These are phyloP conservation scores for Przewalskia tangutica DNA, from an alignment of 257 asterid species.

Conservation along the genomic window DNA sequence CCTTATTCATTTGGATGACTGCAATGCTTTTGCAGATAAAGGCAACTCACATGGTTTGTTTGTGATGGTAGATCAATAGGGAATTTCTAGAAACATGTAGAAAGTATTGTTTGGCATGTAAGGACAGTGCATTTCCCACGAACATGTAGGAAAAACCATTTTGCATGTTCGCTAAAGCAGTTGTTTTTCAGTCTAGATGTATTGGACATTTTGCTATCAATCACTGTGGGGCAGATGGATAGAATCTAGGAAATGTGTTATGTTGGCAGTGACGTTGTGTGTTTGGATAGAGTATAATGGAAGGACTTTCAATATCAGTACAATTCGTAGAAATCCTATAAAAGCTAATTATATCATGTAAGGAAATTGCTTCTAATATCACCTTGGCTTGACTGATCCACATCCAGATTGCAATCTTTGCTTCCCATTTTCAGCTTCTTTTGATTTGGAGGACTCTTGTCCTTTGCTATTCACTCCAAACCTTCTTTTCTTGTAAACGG, in stretches of 20 bases:
- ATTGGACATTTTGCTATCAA: not conserved
- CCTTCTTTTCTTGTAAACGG: not conserved
- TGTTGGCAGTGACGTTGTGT: not conserved
- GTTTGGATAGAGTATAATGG: not conserved
- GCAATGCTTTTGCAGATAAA: not conserved
- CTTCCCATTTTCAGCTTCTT: not conserved
- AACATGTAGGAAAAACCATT: not conserved
- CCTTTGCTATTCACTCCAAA: not conserved
- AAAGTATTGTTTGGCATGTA: not conserved
- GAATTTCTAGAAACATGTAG: not conserved
- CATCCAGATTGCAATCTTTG: not conserved
- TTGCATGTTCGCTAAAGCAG: not conserved
- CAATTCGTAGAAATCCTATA: not conserved
- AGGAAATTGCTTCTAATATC: not conserved
- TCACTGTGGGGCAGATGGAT: not conserved
- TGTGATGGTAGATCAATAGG: not conserved
- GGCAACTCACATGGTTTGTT: not conserved
- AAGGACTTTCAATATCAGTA: not conserved
- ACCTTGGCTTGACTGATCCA: not conserved
- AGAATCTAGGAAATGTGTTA: not conserved
- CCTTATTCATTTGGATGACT: not conserved
- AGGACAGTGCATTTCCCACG: not conserved
- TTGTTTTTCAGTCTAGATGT: not conserved
- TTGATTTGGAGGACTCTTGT: not conserved
- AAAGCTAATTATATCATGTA: not conserved